Conservation (phyloP, 73 alveolate species). For the Uronychia setigera region DNA sequence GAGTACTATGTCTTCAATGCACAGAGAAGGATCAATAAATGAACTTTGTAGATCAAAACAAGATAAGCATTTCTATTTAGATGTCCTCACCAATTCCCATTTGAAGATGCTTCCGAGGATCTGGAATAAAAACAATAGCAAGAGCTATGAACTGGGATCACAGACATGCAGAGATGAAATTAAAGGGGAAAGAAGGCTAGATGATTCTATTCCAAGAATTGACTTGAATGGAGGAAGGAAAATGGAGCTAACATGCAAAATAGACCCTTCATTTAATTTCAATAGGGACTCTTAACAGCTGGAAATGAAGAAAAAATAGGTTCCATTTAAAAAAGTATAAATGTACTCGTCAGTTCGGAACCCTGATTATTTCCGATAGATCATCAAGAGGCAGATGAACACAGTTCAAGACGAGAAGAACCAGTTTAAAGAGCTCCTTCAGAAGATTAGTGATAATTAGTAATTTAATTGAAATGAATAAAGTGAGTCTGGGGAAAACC, state of each 20-base stretch:
- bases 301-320: not conserved
- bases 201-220: not conserved
- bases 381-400: no score
- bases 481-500: not conserved
- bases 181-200: not conserved
- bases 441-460: no score
- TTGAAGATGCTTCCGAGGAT: not conserved
- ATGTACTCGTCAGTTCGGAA: no score
- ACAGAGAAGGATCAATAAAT: not conserved
- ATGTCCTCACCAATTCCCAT: not conserved
- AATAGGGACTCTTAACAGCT: not conserved
- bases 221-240: not conserved
- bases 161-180: not conserved
- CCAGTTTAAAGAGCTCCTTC: not conserved
- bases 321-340: no score
- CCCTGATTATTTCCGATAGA: no score
- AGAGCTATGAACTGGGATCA: no score
- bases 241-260: not conserved
- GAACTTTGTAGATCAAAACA: not conserved
- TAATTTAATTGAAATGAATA: no score
- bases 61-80: not conserved
- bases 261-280: not conserved
- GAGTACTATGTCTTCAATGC: not conserved
- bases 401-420: slow-evolving; percentile 1
- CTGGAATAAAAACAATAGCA: not conserved